Percentiles rank a stretch among this genome's conserved stretches.
These are phyloP conservation scores for Keqinozyma sinolaborantium DNA, from an alignment of 1,139 yeast genomes.

Conservation along the genomic window DNA sequence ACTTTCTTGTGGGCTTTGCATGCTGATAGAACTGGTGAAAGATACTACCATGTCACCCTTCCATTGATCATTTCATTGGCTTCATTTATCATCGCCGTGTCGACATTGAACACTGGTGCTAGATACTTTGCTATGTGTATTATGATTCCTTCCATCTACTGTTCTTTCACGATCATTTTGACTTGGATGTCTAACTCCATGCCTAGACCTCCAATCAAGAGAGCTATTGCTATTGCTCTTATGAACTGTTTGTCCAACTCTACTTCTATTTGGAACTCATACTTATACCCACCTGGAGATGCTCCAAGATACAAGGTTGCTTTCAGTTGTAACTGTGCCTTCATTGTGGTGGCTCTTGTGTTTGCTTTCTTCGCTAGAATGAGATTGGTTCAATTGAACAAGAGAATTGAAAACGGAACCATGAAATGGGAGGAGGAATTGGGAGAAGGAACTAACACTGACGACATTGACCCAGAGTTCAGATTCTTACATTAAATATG, in stretches of 20 bases:
- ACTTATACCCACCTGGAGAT: constrained; percentile 38
- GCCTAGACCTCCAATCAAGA: constrained; percentile 51
- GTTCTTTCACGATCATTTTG: constrained; percentile 51
- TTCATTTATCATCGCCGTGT: constrained; percentile 51
- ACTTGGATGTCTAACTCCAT: constrained; percentile 55
- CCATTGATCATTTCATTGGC: constrained; percentile 44
- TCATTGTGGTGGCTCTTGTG: constrained; percentile 35
- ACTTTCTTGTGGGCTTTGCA: constrained; percentile 55
- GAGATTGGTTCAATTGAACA: constrained; percentile 37
- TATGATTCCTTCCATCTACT: constrained; percentile 56
- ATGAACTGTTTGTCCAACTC: constrained; percentile 53
- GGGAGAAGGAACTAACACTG: constrained; percentile 46
- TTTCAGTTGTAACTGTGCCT: constrained; percentile 47
- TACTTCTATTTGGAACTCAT: constrained; percentile 53
- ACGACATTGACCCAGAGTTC: constrained; percentile 40
- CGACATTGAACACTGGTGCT: constrained; percentile 55
- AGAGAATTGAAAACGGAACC: constrained; percentile 40
- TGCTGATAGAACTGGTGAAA: constrained; percentile 56
- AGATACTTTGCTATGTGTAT: constrained; percentile 61
- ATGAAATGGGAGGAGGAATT: constrained; percentile 52
- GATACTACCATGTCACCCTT: constrained; percentile 48
- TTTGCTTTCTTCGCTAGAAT: constrained; percentile 38
- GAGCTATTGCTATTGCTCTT: constrained; percentile 50
- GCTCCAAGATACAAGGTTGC: constrained; percentile 47
- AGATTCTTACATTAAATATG: constrained; percentile 27